A percentile compares a stretch with the other conserved stretches of the same genome.
phyloP scores from a whole-genome alignment of 495 filamentous ascomycete species.

The Penicillium steckii region DNA sequence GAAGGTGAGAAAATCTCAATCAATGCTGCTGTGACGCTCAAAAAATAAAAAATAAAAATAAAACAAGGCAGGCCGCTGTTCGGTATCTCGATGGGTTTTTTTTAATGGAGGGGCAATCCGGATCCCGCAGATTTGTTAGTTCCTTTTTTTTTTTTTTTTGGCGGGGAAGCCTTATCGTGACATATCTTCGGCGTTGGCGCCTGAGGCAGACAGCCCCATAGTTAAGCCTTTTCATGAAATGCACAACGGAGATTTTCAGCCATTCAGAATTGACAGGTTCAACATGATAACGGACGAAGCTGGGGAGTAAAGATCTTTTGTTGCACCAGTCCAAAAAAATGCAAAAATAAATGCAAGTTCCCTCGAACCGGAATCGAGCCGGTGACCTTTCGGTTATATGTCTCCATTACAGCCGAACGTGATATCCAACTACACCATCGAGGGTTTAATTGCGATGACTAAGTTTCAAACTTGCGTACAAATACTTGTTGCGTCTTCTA shows the following conservation, averaged over 20 bases:
- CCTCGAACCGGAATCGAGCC: conserved; percentile 1
- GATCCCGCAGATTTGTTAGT: background rate
- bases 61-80: background rate
- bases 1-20: background rate
- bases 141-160: conserved; percentile 3
- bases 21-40: background rate
- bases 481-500: background rate
- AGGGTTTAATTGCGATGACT: background rate
- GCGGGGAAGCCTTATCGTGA: background rate
- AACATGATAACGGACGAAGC: background rate
- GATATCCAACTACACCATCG: conserved; percentile 2
- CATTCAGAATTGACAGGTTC: background rate
- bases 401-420: conserved; percentile 1
- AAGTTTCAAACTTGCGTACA: background rate
- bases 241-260: background rate
- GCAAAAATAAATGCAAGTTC: background rate
- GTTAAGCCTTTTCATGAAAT: background rate
- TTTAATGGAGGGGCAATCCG: background rate
- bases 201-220: background rate
- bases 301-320: background rate
- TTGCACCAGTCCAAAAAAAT: too few species aligned
- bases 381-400: conserved; percentile 3
- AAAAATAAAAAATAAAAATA: background rate
- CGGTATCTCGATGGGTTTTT: too few species aligned
- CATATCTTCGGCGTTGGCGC: background rate